These are phyloP conservation scores for Cucurbita moschata DNA, from an alignment of 306 rosid genomes.

Conservation along the genomic window DNA sequence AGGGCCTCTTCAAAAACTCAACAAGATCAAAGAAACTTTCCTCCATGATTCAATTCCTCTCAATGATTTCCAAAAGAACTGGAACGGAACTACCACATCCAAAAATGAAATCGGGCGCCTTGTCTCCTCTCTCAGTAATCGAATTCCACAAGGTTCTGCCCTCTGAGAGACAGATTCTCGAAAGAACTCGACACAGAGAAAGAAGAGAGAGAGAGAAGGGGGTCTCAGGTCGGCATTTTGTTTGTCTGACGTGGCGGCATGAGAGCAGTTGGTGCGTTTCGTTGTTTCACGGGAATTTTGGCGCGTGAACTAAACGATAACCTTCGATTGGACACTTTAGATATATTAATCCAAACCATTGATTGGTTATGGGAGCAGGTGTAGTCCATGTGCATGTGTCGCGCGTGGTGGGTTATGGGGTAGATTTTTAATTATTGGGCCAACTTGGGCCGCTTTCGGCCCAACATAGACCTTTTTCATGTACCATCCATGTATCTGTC, in stretches of 20 bases:
- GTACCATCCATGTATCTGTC: no score
- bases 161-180: background rate
- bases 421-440: background rate
- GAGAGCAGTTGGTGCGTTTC: background rate
- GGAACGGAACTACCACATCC: background rate
- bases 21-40: conserved; percentile 54
- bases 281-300: background rate
- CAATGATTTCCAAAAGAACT: background rate
- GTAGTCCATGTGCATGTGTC: background rate
- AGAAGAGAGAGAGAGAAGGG: background rate
- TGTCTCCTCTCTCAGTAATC: background rate
- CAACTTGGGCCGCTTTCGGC: background rate
- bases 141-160: background rate
- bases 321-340: no score
- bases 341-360: background rate
- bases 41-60: conserved; percentile 30
- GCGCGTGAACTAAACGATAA: background rate
- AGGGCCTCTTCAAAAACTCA: conserved; percentile 65
- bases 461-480: background rate
- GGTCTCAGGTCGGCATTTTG: background rate
- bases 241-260: background rate
- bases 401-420: background rate
- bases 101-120: background rate
- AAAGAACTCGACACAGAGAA: background rate
- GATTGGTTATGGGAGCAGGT: background rate